A percentile compares a stretch with the other conserved stretches of the same genome.
Conservation (phyloP, 192 early-diverging fungal genomes). For the Martensiomyces pterosporus region DNA sequence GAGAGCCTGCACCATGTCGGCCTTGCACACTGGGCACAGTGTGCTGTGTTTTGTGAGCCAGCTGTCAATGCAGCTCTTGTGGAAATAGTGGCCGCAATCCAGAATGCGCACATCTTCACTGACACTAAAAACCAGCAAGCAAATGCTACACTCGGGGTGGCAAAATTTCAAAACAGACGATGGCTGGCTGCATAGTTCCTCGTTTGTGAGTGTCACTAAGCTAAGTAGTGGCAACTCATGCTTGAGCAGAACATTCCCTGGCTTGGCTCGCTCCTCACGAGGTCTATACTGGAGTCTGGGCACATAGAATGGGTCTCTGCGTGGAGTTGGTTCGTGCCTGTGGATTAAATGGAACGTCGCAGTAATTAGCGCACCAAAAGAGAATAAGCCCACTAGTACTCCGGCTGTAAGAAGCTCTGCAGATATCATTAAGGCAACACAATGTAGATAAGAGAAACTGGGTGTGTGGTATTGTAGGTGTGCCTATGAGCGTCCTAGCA, state of each 20-base stretch:
- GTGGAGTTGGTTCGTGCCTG: slow-evolving; percentile 1
- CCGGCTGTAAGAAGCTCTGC: slow-evolving; percentile 1
- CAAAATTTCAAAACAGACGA: slow-evolving; percentile 2
- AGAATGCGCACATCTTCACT: slow-evolving; percentile 8
- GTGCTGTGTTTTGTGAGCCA: slow-evolving; percentile 26
- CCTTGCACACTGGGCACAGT: slow-evolving; percentile 21
- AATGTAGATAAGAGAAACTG: no score
- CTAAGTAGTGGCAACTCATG: slow-evolving; percentile 6
- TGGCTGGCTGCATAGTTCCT: not conserved
- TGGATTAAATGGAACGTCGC: slow-evolving; percentile 2
- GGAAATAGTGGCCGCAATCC: slow-evolving; percentile 57
- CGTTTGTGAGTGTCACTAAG: slow-evolving; percentile 2
- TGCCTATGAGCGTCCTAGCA: no score
- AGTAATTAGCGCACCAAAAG: slow-evolving; percentile 1
- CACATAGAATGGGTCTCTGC: not conserved
- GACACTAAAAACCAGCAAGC: slow-evolving; percentile 4
- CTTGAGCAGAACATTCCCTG: slow-evolving; percentile 1
- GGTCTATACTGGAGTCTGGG: slow-evolving; percentile 5
- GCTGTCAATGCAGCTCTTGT: slow-evolving; percentile 56
- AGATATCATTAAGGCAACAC: not conserved
- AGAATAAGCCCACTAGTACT: slow-evolving; percentile 3
- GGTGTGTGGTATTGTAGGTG: no score
- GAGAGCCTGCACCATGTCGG: slow-evolving; percentile 13
- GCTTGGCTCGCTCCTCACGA: slow-evolving; percentile 2
- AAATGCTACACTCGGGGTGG: slow-evolving; percentile 21